Conservation (phyloP, 192 early-diverging fungal genomes). For the Lobosporangium transversale region DNA sequence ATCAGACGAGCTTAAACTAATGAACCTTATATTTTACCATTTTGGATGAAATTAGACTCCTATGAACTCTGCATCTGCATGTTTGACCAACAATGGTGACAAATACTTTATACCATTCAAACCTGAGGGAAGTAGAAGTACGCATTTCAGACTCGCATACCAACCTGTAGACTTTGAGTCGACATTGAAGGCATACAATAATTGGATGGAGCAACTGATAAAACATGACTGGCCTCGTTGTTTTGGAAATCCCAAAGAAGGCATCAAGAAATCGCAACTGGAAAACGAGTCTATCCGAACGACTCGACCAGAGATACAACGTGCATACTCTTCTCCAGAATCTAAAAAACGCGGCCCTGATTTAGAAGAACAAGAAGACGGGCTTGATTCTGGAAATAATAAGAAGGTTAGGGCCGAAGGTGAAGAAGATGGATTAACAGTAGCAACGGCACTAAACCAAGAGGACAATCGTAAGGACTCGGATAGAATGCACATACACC, state of each 20-base stretch:
- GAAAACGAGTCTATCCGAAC: neutral
- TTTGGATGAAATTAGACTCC: too few species aligned
- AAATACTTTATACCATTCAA: conserved; percentile 78
- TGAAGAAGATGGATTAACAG: neutral
- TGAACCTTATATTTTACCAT: conserved; percentile 5
- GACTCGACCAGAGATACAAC: conserved; percentile 21
- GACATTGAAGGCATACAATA: conserved; percentile 72
- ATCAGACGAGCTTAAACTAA: too few species aligned
- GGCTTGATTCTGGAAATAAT: conserved; percentile 5
- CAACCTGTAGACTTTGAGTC: conserved; percentile 82
- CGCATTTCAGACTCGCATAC: conserved; percentile 83
- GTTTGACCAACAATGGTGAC: conserved; percentile 82
- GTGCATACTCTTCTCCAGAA: conserved; percentile 13
- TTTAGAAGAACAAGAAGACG: conserved; percentile 2
- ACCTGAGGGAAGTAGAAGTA: conserved; percentile 70
- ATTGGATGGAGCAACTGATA: conserved; percentile 77
- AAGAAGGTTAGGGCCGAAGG: conserved; percentile 35
- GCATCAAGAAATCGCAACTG: neutral
- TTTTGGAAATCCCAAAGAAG: conserved; percentile 70
- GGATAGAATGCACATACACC: conserved; percentile 7
- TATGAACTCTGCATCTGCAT: conserved; percentile 78
- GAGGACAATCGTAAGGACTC: conserved; percentile 22
- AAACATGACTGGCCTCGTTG: conserved; percentile 87
- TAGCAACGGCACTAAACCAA: neutral
- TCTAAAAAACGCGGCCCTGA: conserved; percentile 33